Evolutionary conservation across 495 filamentous ascomycete species (phyloP), one percentile per base, ranked within the genome.

Genomic region (Penicillium canariense): DNA sequence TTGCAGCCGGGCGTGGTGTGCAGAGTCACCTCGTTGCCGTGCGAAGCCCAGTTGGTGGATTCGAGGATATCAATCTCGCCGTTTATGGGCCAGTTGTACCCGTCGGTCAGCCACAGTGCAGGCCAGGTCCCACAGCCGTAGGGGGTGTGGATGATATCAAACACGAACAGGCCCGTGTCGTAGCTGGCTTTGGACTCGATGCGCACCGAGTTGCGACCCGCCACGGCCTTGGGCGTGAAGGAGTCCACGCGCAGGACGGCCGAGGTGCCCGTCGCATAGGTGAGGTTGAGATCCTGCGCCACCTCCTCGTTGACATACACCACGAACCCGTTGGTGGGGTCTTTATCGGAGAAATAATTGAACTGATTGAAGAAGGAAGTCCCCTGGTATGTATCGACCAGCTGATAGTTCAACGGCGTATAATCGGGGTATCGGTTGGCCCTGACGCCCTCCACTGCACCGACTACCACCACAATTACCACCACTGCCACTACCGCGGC

Each of bases 41-140:
- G 60, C 1, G 68, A 72, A 9, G 61, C 77, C 12, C 63, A 59
- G 30, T 80, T 80, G 14, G 66, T 69, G 3, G 71, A 59, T 49
- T 80, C 77, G 14, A 80, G 50, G n/a, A 79, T 58, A 54, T 80
- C 77, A 22, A 80, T 80, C 59, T 80, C 77, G 12, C 77, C 77
- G 39, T 78, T 74, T 0, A 26, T 34, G 0, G 84, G 84, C 84
- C 84, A 87, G 30, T 79, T 77, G 23, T 71, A 60, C 0, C 79
- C 77, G 9, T 79, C 84, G 0, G 84, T 82, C n/a, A 87, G 66
- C 84, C 84, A 87, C 27, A 88, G 78, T 0, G 80, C 80, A 0
- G 78, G 78, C 79, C 79, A 82, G 5, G 78, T 50, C 2, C 56
- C 56, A 20, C 50, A 54, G 11, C 50, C 56, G n/a, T 54, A 43